Percentiles rank a stretch among this genome's conserved stretches.
phyloP scores from a whole-genome alignment of 2,329 filamentous ascomycete genomes.

The Colletotrichum melonis region DNA sequence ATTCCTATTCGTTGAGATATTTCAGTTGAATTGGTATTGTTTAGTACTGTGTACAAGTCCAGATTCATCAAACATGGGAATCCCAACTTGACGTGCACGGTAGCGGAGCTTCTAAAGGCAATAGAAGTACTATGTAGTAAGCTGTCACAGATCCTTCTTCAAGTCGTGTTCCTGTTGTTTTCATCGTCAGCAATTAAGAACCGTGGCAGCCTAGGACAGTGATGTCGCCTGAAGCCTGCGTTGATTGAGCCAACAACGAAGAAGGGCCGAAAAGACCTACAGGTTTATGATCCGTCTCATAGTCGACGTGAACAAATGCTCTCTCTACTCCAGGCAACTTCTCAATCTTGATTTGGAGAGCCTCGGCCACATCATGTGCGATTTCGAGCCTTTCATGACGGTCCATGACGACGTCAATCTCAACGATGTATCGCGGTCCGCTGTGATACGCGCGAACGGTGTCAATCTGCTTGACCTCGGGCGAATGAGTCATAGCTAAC shows the following conservation, averaged over 20 bases:
- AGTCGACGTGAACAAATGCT: constrained; percentile 97
- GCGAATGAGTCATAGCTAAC: constrained; percentile 81
- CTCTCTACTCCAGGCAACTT: constrained; percentile 91
- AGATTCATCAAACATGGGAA: too few species aligned
- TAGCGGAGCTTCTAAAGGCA: too few species aligned
- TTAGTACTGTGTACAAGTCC: too few species aligned
- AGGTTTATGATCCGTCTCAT: constrained; percentile 94
- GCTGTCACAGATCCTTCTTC: constrained; percentile 68
- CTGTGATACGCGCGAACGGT: constrained; percentile 95
- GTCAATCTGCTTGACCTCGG: constrained; percentile 85
- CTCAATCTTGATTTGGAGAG: constrained; percentile 93
- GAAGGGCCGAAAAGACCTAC: constrained; percentile 45
- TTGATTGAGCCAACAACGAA: too few species aligned
- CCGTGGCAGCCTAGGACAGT: background rate
- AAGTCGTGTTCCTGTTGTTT: constrained; percentile 64
- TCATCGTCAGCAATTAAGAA: background rate
- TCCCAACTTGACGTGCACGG: too few species aligned
- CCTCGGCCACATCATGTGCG: constrained; percentile 94
- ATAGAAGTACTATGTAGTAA: too few species aligned
- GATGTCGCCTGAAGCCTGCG: too few species aligned
- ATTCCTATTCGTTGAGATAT: too few species aligned
- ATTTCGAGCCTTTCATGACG: constrained; percentile 76
- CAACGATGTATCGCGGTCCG: constrained; percentile 88
- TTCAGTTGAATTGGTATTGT: too few species aligned
- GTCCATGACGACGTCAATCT: constrained; percentile 97